A percentile compares a stretch with the other conserved stretches of the same genome.
Evolutionary conservation across 2,329 filamentous ascomycete species (phyloP).

Genomic region (Penicillium verrucosum): DNA sequence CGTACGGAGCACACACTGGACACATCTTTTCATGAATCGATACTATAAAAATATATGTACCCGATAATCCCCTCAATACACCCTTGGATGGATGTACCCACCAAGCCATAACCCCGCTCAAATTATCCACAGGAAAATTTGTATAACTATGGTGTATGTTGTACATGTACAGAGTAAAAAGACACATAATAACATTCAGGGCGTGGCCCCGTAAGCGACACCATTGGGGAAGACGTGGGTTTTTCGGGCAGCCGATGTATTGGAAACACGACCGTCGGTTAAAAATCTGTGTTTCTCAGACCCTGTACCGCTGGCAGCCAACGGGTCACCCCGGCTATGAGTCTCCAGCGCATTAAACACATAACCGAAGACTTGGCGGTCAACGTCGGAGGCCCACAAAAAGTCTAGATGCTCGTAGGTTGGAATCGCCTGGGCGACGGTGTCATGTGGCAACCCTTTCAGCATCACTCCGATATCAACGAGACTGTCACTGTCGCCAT

Average conservation of each 20-base stretch:
- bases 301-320: not conserved
- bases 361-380: conserved; percentile 80
- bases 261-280: conserved; percentile 12
- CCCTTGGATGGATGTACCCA: not conserved
- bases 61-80: not conserved
- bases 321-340: conserved; percentile 38
- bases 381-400: conserved; percentile 84
- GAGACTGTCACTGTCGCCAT: conserved; percentile 88
- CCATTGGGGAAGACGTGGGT: not conserved
- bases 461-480: conserved; percentile 94
- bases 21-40: not conserved
- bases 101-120: conserved; percentile 2
- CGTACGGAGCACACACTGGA: not conserved
- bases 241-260: conserved; percentile 13
- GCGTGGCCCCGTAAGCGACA: not conserved
- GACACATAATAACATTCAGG: not conserved
- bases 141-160: not conserved
- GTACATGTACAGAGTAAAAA: not conserved
- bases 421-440: conserved; percentile 78
- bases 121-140: not conserved
- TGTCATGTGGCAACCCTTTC: conserved; percentile 78
- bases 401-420: conserved; percentile 98
- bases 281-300: not conserved
- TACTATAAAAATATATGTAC: not conserved
- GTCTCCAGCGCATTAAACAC: conserved; percentile 84